Evolutionary conservation across 164 flowering plant genomes (phyloP), one percentile per base, ranked within the genome.

Genomic region (Vitis labrusca): DNA sequence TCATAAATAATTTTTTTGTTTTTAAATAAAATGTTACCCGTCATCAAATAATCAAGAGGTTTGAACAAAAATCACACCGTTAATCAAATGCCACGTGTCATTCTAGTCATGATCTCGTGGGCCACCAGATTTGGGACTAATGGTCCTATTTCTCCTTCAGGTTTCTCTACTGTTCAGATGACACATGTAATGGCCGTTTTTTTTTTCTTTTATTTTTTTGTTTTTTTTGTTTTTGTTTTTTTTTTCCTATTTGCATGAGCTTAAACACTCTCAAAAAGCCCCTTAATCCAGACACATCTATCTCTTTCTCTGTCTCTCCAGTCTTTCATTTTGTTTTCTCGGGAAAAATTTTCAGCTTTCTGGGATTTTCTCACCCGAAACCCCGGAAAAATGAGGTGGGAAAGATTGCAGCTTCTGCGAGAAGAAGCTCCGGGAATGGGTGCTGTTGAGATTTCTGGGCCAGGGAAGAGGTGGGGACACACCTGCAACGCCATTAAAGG

Each of bases 391-490:
- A 88, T 88, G 90, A 82, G 83, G 77, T 88, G 92, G 92, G 92
- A 82, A 66, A 86, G 72, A 59, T 65, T 81, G 75, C 77, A 72
- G 72, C 62, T 61, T 1, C 53, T 30, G 48, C 65, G 10, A 10
- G 60, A 6, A 55, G 67, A 30, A n/a, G 72, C 47, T 14, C 71
- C 63, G 44, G 71, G 55, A 17, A 47, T 13, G n/a, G 67, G 16
- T 51, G 72, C 23, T 13, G 77, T 72, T 44, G 81, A 30, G 55
- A 10, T 19, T 44, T 58, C 66, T 56, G 95, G 92, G 80, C 98
- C 99, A 11, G 98, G 98, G 50, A 87, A 77, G 78, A 86, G 96
- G 74, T 95, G 99, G 99, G 99, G 99, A 6, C 99, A 95, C 80
- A 90, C 99, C 27, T 92, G 96, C 79, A 95, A 91, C 81, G 83